Conservation (phyloP, 2,329 filamentous ascomycete species). For the Cordyceps farinosa region DNA sequence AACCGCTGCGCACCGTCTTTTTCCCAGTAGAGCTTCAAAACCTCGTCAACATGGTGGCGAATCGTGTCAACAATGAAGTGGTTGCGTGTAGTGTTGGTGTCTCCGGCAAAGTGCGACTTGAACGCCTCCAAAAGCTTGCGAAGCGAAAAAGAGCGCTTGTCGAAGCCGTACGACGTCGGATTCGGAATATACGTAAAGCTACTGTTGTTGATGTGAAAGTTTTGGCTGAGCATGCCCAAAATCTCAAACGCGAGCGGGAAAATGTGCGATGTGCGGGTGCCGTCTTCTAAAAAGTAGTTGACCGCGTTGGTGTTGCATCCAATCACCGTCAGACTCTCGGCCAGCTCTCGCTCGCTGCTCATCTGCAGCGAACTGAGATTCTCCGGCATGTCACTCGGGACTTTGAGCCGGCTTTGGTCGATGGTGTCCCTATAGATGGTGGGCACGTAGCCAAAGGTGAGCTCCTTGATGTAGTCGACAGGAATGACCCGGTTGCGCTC, state of each 20-base stretch:
- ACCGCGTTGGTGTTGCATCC: constrained; percentile 53
- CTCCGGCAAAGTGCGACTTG: constrained; percentile 27
- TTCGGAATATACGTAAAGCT: constrained; percentile 55
- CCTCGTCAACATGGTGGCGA: constrained; percentile 25
- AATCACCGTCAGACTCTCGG: constrained; percentile 49
- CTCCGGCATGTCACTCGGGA: constrained; percentile 39
- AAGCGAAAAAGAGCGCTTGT: constrained; percentile 46
- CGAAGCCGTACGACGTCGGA: constrained; percentile 53
- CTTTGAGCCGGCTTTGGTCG: constrained; percentile 38
- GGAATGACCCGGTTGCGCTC: constrained; percentile 50
- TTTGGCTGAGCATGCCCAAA: constrained; percentile 53
- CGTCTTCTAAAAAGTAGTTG: constrained; percentile 39
- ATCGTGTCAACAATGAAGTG: constrained; percentile 25
- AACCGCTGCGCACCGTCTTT: constrained; percentile 27
- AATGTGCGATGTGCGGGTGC: constrained; percentile 42
- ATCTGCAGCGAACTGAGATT: constrained; percentile 45
- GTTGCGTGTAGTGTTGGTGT: constrained; percentile 23
- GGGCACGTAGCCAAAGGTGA: constrained; percentile 53
- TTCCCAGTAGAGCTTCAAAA: constrained; percentile 25
- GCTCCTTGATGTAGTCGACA: constrained; percentile 49
- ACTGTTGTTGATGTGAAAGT: constrained; percentile 47
- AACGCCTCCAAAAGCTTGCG: constrained; percentile 41
- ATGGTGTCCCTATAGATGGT: constrained; percentile 47
- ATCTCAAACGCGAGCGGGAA: constrained; percentile 58
- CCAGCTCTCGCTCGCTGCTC: constrained; percentile 47